Evolutionary conservation across 805 yeast genomes (phyloP).

Genomic region (Wickerhamomyces strasburgensis): DNA sequence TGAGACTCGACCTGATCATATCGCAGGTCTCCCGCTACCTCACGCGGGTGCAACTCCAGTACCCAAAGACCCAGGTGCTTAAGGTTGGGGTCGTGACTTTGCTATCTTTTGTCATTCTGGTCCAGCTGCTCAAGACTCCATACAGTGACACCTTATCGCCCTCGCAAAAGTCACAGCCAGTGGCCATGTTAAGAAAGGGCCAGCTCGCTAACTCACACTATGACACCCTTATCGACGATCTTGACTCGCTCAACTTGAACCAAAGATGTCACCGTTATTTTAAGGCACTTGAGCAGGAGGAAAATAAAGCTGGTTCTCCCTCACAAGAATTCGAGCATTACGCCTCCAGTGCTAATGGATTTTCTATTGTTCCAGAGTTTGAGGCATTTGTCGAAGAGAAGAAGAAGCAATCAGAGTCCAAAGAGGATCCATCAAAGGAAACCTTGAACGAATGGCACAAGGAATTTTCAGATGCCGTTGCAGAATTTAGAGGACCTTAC

Average conservation of each 20-base stretch:
- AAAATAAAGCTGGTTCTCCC: neutral
- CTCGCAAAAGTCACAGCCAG: too few species aligned
- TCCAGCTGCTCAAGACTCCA: slow-evolving; percentile 2
- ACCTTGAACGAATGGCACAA: slow-evolving; percentile 4
- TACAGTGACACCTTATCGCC: neutral
- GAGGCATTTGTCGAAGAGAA: slow-evolving; percentile 2
- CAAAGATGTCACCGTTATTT: slow-evolving; percentile 11
- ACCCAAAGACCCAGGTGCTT: slow-evolving; percentile 3
- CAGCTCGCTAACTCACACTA: slow-evolving; percentile 11
- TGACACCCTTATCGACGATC: neutral
- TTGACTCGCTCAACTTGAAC: slow-evolving; percentile 1
- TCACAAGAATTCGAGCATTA: slow-evolving; percentile 5
- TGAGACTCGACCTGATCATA: slow-evolving; percentile 3
- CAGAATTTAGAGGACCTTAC: slow-evolving; percentile 1
- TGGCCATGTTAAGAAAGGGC: slow-evolving; percentile 7
- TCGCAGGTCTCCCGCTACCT: slow-evolving; percentile 8
- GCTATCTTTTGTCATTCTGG: slow-evolving; percentile 3
- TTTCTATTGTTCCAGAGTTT: slow-evolving; percentile 2
- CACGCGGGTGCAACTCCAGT: slow-evolving; percentile 1
- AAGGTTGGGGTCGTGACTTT: slow-evolving; percentile 5
- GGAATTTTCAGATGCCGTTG: slow-evolving; percentile 1
- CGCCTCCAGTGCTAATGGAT: neutral
- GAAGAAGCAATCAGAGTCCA: slow-evolving; percentile 4
- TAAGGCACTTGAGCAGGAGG: slow-evolving; percentile 6
- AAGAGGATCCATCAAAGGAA: neutral